Evolutionary conservation across 2,329 filamentous ascomycete species (phyloP), one percentile per base, ranked within the genome.

Genomic region (Xenoacremonium recifei): DNA sequence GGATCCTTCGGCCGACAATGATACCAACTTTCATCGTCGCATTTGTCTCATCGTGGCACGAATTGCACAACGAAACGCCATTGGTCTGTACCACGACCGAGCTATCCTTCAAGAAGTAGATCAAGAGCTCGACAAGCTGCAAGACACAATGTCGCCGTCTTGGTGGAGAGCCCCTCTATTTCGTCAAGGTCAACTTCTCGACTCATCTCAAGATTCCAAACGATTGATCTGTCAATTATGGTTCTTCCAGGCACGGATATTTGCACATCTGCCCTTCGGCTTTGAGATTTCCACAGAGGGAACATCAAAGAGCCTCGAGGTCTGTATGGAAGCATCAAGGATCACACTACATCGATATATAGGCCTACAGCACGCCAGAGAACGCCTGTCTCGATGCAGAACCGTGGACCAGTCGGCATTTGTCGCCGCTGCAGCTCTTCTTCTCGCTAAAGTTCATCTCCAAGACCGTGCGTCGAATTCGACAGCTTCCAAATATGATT

Each of bases 181-280:
- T 13, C n/a, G 33, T 13, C 40, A 31, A 18, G 44, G 38, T 31
- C 32, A 36, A 34, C 23, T 41, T 32, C 38, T 47, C 3, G 44
- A 44, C 16, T 44, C 41, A 12, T 33, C 44, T 9, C 37, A 27
- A 17, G 47, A 44, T 3, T 39, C 41, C 2, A 45, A 47, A 20
- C 40, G 47, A 3, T 25, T 49, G 2, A 37, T 47, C 19, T 49
- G 40, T 12, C 47, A 49, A 33, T 25, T 47, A 18, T 49, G 47
- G 47, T 47, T 44, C 36, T 47, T 42, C 16, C 41, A 49, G 34
- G 47, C 44, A 10, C 39, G 39, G 12, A 37, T 39, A 9, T 47
- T 38, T 30, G 34, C 39, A 1, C 40, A 49, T 12, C 16, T 49
- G 11, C 47, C 47, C 3, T 20, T 47, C 5, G 41, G 44, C 4